phyloP scores from a whole-genome alignment of 177 flowering plant species.

The Vitis hybrid region DNA sequence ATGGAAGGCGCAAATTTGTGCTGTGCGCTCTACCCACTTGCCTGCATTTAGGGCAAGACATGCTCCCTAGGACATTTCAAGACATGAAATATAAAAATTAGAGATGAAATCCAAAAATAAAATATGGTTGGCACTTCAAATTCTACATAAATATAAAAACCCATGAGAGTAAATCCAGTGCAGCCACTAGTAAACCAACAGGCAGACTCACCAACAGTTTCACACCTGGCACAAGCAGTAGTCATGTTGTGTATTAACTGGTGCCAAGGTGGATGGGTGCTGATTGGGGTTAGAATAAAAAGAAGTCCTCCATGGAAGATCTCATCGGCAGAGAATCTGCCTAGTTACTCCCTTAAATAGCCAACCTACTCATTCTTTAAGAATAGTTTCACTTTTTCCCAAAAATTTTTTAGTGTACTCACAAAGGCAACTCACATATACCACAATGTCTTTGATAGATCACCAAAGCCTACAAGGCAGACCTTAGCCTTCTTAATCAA shows the following conservation, averaged over 20 bases:
- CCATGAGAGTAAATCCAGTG: background rate
- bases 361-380: background rate
- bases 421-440: background rate
- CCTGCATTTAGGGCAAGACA: conserved; percentile 76
- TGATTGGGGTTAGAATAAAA: background rate
- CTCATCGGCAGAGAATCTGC: background rate
- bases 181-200: background rate
- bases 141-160: background rate
- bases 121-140: no score
- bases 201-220: background rate
- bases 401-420: background rate
- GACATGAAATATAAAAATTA: conserved; percentile 1
- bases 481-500: background rate
- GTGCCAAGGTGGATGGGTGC: background rate
- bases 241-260: background rate
- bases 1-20: conserved; percentile 62
- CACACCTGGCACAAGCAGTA: background rate
- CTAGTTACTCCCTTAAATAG: background rate
- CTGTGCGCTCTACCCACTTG: conserved; percentile 61
- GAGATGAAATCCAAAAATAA: no score
- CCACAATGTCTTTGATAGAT: background rate
- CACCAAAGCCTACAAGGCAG: background rate
- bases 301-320: background rate
- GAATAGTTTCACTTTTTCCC: background rate
- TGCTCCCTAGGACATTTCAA: conserved; percentile 62